These are phyloP conservation scores for Pilasporangium apinafurcum DNA, from an alignment of 352 stramenopile species.

Conservation along the genomic window DNA sequence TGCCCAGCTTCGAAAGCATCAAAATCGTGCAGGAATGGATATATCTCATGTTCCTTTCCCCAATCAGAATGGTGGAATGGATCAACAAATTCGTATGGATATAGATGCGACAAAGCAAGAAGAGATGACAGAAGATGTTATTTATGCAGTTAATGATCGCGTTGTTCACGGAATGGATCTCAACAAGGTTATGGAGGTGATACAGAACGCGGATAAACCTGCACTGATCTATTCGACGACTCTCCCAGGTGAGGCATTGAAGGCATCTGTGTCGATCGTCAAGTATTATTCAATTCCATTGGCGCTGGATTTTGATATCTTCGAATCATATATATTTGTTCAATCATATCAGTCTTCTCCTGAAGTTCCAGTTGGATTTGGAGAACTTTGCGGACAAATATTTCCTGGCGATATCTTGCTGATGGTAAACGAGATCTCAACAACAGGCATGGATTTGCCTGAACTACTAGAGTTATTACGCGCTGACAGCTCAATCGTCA, in stretches of 20 bases:
- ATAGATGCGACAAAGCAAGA: background rate
- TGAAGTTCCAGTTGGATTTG: conserved; percentile 28
- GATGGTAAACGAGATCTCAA: conserved; percentile 31
- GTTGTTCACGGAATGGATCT: conserved; percentile 38
- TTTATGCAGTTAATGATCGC: conserved; percentile 54
- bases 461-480: conserved; percentile 31
- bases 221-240: conserved; percentile 35
- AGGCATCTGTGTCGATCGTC: conserved; percentile 61
- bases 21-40: no score
- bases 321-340: conserved; percentile 37
- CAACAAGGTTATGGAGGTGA: conserved; percentile 21
- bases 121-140: background rate
- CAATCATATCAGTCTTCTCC: conserved; percentile 25
- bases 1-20: conserved; percentile 2
- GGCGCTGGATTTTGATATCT: conserved; percentile 23
- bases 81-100: background rate
- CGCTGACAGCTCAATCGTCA: conserved; percentile 12
- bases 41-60: no score
- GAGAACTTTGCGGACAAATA: conserved; percentile 49
- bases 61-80: background rate
- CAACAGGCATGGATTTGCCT: conserved; percentile 17
- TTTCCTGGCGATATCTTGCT: conserved; percentile 63
- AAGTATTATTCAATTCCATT: conserved; percentile 34
- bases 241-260: conserved; percentile 40
- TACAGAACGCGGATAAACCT: conserved; percentile 24